Conservation (phyloP, 2,329 filamentous ascomycete genomes). For the Epichloe festucae region DNA sequence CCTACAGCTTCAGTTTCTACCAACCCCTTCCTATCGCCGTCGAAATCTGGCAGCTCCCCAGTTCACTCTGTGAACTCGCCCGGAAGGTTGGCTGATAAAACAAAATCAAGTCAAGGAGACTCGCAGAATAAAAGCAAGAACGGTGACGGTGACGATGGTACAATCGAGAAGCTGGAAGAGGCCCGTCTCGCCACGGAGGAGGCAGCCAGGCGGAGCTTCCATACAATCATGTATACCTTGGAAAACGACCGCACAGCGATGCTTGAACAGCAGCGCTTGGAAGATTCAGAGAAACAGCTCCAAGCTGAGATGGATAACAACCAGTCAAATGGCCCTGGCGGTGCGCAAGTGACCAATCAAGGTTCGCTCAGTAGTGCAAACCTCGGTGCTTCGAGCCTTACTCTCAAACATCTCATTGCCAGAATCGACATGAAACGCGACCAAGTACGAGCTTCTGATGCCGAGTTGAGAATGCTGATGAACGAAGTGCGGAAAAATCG, state of each 20-base stretch:
- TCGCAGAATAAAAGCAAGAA: conserved; percentile 48
- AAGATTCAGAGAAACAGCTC: conserved; percentile 91
- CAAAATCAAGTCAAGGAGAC: conserved; percentile 32
- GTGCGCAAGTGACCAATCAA: conserved; percentile 50
- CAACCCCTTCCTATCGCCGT: conserved; percentile 51
- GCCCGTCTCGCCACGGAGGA: conserved; percentile 85
- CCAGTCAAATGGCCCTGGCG: conserved; percentile 32
- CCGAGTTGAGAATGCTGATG: conserved; percentile 82
- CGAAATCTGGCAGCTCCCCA: conserved; percentile 55
- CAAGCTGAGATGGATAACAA: conserved; percentile 81
- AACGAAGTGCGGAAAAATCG: conserved; percentile 96
- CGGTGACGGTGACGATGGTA: conserved; percentile 51
- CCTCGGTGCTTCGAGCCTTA: conserved; percentile 87
- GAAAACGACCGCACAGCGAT: conserved; percentile 94
- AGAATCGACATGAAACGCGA: conserved; percentile 88
- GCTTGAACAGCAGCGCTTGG: conserved; percentile 92
- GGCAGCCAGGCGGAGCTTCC: conserved; percentile 77
- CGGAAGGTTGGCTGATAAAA: conserved; percentile 42
- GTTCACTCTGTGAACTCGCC: conserved; percentile 49
- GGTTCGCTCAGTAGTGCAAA: conserved; percentile 89
- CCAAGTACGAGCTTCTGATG: conserved; percentile 81
- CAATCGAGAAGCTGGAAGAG: conserved; percentile 84
- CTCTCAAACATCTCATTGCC: conserved; percentile 91
- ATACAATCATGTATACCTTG: conserved; percentile 87
- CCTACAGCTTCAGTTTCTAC: conserved; percentile 38